Evolutionary conservation across 768 basidiomycete genomes (phyloP), one percentile per base, ranked within the genome.

Genomic region (Botryobasidium botryosum): DNA sequence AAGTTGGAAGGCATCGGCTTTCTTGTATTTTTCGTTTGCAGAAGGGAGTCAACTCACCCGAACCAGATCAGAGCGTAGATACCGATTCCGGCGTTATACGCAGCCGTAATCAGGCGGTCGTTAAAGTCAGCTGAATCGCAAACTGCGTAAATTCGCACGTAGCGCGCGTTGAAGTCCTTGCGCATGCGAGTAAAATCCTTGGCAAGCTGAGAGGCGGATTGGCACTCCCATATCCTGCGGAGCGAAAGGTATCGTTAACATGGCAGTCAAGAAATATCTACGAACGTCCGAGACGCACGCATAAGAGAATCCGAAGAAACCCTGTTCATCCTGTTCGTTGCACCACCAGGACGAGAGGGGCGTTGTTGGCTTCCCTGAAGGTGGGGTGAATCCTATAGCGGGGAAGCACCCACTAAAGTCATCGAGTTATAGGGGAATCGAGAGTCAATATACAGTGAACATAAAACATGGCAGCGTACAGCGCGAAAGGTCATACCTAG

Each of bases 21-120:
- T 8, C 8, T 33, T 8, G 17, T 8, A 33, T 8, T 33, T 8
- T 10, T 10, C 12, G 32, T 33, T 10, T 17, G 32, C 12, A 17
- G 32, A 33, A 33, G 12, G 17, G 32, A 33, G 17, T 33, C 13
- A 15, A 20, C 37, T 10, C 21, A 39, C 37, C 48, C 48, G 15
- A 45, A 49, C 48, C 48, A 49, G 5, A 49, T 23, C 38, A 41
- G n/a, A 12, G 44, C 33, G 23, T 38, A 45, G 7, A 45, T 17
- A 6, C 44, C 44, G 12, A 49, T 18, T 10, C 39, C 39, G 8
- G 44, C 42, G 1, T 13, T 23, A 10, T 40, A 46, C 6, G 48
- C 48, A 6, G 48, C 48, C 6, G 32, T 32, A 25, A 49, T 29
- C 7, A 49, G 18, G 31, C 25, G 17, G 45, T 45, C 32, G 6